phyloP scores from a whole-genome alignment of 352 stramenopile genomes.

The Phytophthora litchii region DNA sequence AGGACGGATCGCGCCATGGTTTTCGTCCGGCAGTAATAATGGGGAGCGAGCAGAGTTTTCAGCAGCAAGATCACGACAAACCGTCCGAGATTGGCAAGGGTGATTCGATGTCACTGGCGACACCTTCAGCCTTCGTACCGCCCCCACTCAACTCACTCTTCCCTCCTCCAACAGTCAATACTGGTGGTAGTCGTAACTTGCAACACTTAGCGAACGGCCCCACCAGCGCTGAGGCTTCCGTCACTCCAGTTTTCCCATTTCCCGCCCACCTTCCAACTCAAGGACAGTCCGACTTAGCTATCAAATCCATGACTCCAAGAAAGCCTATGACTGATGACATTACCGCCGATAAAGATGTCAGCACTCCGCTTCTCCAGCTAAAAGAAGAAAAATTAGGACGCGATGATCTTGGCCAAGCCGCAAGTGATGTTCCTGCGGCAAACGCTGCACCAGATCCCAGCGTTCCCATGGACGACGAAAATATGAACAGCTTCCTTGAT shows the following conservation, averaged over 20 bases:
- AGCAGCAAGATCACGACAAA: conserved; percentile 24
- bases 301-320: not conserved
- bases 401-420: conserved; percentile 23
- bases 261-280: conserved; percentile 19
- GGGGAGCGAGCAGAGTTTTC: conserved; percentile 17
- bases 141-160: conserved; percentile 32
- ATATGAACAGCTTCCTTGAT: conserved; percentile 85
- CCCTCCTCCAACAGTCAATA: conserved; percentile 12
- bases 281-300: conserved; percentile 8
- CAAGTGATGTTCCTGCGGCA: conserved; percentile 2
- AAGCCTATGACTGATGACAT: conserved; percentile 14
- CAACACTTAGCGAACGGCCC: conserved; percentile 17
- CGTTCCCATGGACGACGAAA: conserved; percentile 56
- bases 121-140: conserved; percentile 23
- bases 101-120: conserved; percentile 17
- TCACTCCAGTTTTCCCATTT: conserved; percentile 27
- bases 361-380: conserved; percentile 21
- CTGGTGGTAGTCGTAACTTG: conserved; percentile 18
- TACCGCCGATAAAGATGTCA: conserved; percentile 3
- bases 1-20: conserved; percentile 6
- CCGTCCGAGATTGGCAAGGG: conserved; percentile 11
- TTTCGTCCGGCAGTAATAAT: conserved; percentile 16
- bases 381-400: conserved; percentile 32
- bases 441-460: conserved; percentile 20
- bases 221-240: conserved; percentile 5